Evolutionary conservation across 495 filamentous ascomycete species (phyloP), one percentile per base, ranked within the genome.

Genomic region (Pyrenopolyporus hunteri): DNA sequence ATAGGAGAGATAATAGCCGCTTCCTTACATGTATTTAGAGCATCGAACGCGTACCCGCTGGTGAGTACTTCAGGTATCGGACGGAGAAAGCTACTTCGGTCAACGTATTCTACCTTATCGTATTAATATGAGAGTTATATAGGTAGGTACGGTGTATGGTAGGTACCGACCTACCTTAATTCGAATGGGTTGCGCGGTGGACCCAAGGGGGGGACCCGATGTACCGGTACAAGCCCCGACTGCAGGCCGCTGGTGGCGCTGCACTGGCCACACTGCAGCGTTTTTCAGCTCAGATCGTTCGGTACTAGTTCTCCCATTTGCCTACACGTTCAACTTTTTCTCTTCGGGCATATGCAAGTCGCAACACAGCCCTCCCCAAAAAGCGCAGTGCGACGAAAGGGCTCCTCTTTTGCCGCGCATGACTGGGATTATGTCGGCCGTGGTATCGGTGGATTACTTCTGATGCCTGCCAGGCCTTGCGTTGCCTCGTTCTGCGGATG

Each of bases 271-370:
- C 59, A 70, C 69, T 72, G 67, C 74, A 76, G 72, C 74, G 70
- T 65, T 70, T 77, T 80, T 78, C 77, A 80, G 77, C 77, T 80
- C 67, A 39, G 60, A 61, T 71, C 40, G 70, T 73, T 69, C 66
- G 53, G 65, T 64, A 45, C 56, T 56, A 56, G 42, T 52, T 49
- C 69, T 63, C 57, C 64, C 65, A 75, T 76, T 75, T 71, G 75
- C 59, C 70, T n/a, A n/a, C n/a, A n/a, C n/a, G n/a, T n/a, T n/a
- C n/a, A n/a, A n/a, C n/a, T 73, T 20, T 6, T 17, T 33, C 53
- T 57, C 64, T 67, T 64, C 64, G 68, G 64, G 58, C 72, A 73
- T 77, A 75, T 78, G 75, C 76, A 78, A 56, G 73, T 72, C 64
- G 59, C 66, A 71, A 73, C 77, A 78, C 76, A 77, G 77, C 76